Evolutionary conservation across 2,329 filamentous ascomycete genomes (phyloP).

Genomic region (Alternaria brassicicola): DNA sequence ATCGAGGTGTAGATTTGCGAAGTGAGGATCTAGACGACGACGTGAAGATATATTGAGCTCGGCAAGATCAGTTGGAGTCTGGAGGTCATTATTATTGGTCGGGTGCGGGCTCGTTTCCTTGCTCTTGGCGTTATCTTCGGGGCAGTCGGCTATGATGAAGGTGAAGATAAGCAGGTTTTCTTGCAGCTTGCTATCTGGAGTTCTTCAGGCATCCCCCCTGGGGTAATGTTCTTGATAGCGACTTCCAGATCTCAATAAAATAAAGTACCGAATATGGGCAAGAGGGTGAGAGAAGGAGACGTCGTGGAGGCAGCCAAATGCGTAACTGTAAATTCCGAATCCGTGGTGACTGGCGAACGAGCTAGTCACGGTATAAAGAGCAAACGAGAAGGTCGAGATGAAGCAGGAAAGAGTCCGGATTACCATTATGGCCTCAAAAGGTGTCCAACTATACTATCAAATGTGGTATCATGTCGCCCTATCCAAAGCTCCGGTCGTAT

Average conservation of each 20-base stretch:
- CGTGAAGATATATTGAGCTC: neutral
- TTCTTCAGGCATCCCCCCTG: neutral
- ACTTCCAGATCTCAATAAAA: neutral
- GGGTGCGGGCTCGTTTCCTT: neutral
- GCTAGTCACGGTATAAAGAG: neutral
- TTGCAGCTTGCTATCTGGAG: neutral
- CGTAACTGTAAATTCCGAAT: neutral
- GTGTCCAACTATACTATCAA: constrained; percentile 9
- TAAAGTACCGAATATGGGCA: neutral
- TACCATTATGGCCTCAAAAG: constrained; percentile 14
- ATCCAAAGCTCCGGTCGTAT: neutral
- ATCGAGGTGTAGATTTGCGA: constrained; percentile 4
- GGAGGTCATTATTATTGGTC: neutral
- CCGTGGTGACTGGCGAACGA: neutral
- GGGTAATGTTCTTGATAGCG: neutral
- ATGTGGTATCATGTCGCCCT: constrained; percentile 12
- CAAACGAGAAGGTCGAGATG: neutral
- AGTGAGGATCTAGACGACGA: constrained; percentile 4
- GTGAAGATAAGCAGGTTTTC: neutral
- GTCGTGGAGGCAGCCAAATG: neutral
- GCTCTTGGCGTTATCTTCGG: neutral
- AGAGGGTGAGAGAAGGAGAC: neutral
- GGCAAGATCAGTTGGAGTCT: neutral
- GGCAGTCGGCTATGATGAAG: neutral
- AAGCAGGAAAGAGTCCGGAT: neutral